Evolutionary conservation across 768 basidiomycete genomes (phyloP).

Genomic region (Dioszegia aurantiaca): DNA sequence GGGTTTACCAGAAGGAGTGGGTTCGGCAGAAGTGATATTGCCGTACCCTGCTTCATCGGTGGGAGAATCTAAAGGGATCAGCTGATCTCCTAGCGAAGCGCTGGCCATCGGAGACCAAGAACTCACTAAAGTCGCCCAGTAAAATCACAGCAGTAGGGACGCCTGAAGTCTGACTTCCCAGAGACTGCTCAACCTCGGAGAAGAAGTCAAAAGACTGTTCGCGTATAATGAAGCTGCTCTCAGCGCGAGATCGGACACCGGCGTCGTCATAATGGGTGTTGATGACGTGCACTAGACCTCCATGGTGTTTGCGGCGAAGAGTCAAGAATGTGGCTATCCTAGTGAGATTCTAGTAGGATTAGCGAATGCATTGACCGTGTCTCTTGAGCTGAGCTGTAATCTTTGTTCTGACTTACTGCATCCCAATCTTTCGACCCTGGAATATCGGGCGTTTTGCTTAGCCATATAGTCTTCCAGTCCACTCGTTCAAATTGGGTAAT

Average conservation of each 20-base stretch:
- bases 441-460: constrained; percentile 46
- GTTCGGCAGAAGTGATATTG: constrained; percentile 36
- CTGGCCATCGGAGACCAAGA: neutral
- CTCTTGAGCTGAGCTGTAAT: too few species aligned
- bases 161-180: neutral
- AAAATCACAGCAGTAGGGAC: constrained; percentile 32
- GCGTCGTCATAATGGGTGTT: constrained; percentile 53
- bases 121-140: constrained; percentile 50
- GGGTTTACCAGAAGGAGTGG: constrained; percentile 24
- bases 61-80: constrained; percentile 48
- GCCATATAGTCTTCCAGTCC: constrained; percentile 43
- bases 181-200: constrained; percentile 8
- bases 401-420: constrained; percentile 49
- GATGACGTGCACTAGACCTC: constrained; percentile 35
- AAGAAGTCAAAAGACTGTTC: constrained; percentile 28
- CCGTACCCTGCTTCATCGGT: constrained; percentile 49
- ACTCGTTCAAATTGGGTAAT: constrained; percentile 50
- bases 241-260: constrained; percentile 39
- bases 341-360: constrained; percentile 15
- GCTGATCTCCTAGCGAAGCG: neutral
- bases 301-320: constrained; percentile 16
- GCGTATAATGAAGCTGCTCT: constrained; percentile 48
- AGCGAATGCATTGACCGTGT: too few species aligned
- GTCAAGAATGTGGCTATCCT: constrained; percentile 47
- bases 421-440: constrained; percentile 52